Conservation (phyloP, 495 filamentous ascomycete species). For the Penicillium nucicola region DNA sequence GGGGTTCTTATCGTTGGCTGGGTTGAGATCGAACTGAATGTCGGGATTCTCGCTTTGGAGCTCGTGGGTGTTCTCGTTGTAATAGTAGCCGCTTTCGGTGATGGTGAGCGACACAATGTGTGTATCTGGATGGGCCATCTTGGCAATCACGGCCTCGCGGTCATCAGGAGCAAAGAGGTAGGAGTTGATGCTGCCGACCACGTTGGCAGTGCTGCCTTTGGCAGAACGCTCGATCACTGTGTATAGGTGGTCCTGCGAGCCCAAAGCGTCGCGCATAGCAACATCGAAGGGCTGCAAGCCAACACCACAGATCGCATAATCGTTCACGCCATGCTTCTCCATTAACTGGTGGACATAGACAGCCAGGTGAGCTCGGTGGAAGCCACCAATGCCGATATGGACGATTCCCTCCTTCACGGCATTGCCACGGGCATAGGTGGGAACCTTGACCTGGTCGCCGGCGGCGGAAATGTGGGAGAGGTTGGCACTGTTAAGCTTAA, state of each 20-base stretch:
- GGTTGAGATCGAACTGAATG: slow-evolving; percentile 43
- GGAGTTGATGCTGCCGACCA: slow-evolving; percentile 50
- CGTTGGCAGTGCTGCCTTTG: slow-evolving; percentile 39
- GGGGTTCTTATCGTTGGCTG: slow-evolving; percentile 36
- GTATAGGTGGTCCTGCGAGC: slow-evolving; percentile 46
- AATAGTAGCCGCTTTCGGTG: slow-evolving; percentile 51
- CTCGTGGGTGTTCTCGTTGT: slow-evolving; percentile 51
- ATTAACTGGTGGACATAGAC: slow-evolving; percentile 47
- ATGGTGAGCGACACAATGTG: slow-evolving; percentile 51
- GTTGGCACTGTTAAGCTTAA: slow-evolving; percentile 41
- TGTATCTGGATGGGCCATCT: slow-evolving; percentile 50
- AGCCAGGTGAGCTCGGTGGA: slow-evolving; percentile 48
- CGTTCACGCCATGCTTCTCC: slow-evolving; percentile 39
- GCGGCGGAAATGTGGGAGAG: slow-evolving; percentile 33
- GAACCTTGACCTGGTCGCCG: slow-evolving; percentile 28
- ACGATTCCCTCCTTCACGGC: slow-evolving; percentile 50
- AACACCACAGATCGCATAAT: slow-evolving; percentile 47
- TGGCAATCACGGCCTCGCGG: slow-evolving; percentile 45
- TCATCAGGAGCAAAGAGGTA: slow-evolving; percentile 46
- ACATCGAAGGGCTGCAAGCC: slow-evolving; percentile 45
- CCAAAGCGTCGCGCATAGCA: slow-evolving; percentile 42
- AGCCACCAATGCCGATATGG: slow-evolving; percentile 47
- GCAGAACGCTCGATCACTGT: slow-evolving; percentile 47
- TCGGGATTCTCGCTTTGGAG: slow-evolving; percentile 43
- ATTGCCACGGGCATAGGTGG: slow-evolving; percentile 33